Conservation (phyloP, 148 eudicot genomes). For the Rhododendron molle region DNA sequence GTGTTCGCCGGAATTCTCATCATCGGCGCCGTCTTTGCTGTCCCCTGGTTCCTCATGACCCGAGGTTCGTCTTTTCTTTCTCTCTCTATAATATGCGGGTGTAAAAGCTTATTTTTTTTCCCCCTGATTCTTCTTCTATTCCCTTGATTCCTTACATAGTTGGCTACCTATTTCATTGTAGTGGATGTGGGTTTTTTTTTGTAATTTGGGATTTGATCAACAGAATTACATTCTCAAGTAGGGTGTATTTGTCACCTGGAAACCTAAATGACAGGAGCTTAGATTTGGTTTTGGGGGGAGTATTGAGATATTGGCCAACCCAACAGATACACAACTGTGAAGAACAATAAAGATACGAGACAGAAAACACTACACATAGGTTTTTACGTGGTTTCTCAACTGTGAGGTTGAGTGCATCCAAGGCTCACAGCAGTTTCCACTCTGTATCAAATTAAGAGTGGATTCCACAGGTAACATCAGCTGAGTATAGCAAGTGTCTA, state of each 20-base stretch:
- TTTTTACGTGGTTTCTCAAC: background rate
- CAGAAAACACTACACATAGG: background rate
- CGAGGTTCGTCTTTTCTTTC: slow-evolving; percentile 38
- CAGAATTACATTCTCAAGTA: background rate
- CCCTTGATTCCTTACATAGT: background rate
- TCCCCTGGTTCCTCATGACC: slow-evolving; percentile 74
- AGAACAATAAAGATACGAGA: background rate
- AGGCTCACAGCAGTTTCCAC: too few species aligned
- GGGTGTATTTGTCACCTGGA: background rate
- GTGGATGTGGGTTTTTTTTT: background rate
- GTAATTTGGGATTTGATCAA: background rate
- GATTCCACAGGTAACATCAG: background rate
- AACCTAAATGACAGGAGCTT: background rate
- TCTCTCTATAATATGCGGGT: background rate
- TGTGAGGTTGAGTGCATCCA: background rate
- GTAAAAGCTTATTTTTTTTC: too few species aligned
- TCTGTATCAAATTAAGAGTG: background rate
- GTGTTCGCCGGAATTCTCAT: slow-evolving; percentile 56
- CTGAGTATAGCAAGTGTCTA: background rate
- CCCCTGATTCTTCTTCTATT: background rate
- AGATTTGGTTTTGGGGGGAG: background rate
- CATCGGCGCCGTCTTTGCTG: slow-evolving; percentile 47
- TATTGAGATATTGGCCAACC: background rate
- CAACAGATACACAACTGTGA: background rate
- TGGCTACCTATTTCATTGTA: background rate